Percentiles rank a stretch among this genome's conserved stretches.
These are phyloP conservation scores for Cyberlindnera xylosilytica DNA, from an alignment of 805 yeast species.

Conservation along the genomic window DNA sequence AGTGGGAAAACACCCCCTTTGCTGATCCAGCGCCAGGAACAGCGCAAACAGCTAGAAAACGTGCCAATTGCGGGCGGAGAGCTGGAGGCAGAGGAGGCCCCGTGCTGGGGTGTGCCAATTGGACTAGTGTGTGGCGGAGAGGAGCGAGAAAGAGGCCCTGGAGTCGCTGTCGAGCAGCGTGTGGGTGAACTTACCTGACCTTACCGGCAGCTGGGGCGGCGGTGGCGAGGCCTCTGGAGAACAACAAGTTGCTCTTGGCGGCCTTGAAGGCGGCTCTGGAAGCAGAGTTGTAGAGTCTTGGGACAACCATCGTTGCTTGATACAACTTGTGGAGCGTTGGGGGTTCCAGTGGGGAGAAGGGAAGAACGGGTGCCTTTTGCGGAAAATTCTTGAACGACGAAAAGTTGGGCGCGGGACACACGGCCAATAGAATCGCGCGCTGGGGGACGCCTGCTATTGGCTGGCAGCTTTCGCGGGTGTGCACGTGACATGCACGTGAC, in stretches of 20 bases:
- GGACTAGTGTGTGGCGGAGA: constrained; percentile 6
- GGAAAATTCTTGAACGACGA: constrained; percentile 16
- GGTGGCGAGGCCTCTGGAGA: constrained; percentile 75
- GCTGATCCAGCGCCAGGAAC: not conserved
- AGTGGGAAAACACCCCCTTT: constrained; percentile 3
- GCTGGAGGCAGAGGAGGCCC: too few relatives aligned
- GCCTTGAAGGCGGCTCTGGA: constrained; percentile 88
- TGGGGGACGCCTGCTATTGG: constrained; percentile 6
- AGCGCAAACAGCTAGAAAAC: not conserved
- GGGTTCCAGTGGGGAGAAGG: not conserved
- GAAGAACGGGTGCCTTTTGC: constrained; percentile 5
- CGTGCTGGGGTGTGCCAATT: too few relatives aligned
- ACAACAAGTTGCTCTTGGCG: constrained; percentile 76
- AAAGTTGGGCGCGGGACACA: constrained; percentile 7
- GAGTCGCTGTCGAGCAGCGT: not conserved
- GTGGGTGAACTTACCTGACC: constrained; percentile 67
- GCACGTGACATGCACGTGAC: not conserved
- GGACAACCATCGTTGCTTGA: constrained; percentile 38
- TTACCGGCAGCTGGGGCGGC: constrained; percentile 78
- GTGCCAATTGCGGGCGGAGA: constrained; percentile 1
- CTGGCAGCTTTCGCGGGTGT: constrained; percentile 2
- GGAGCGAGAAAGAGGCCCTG: too few relatives aligned
- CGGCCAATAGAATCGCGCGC: constrained; percentile 14
- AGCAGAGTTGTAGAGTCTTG: constrained; percentile 58
- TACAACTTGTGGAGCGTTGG: not conserved